Evolutionary conservation across 2,329 filamentous ascomycete genomes (phyloP).

Genomic region (Claviceps africana): DNA sequence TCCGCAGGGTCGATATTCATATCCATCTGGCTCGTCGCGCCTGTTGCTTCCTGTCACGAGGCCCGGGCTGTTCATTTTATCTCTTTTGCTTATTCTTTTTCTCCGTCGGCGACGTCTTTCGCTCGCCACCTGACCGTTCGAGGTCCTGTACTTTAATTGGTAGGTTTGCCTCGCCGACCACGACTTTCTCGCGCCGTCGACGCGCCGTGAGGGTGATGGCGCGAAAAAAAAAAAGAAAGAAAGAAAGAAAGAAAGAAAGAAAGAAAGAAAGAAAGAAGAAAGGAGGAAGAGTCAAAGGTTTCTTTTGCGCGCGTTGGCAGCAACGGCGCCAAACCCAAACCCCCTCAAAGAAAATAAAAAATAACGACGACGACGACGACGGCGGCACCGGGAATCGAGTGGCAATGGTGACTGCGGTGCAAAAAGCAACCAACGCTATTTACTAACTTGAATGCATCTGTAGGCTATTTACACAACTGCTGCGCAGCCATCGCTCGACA

Average conservation of each 20-base stretch:
- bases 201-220: not conserved
- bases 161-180: not conserved
- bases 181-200: not conserved
- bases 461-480: not conserved
- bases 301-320: not conserved
- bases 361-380: not conserved
- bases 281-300: no score
- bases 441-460: not conserved
- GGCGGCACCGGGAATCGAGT: no score
- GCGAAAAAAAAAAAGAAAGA: not conserved
- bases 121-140: not conserved
- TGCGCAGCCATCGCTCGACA: not conserved
- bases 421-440: not conserved
- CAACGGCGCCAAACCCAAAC: not conserved
- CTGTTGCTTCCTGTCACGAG: constrained; percentile 2
- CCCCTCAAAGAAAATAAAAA: no score
- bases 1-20: constrained; percentile 5
- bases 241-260: not conserved
- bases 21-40: constrained; percentile 4
- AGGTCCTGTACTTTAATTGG: not conserved
- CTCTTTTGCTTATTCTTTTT: not conserved
- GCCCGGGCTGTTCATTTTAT: constrained; percentile 1
- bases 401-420: not conserved
- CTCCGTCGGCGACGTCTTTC: not conserved
- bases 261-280: not conserved